Conservation (phyloP, 257 asterid species). For the Vinca minor region DNA sequence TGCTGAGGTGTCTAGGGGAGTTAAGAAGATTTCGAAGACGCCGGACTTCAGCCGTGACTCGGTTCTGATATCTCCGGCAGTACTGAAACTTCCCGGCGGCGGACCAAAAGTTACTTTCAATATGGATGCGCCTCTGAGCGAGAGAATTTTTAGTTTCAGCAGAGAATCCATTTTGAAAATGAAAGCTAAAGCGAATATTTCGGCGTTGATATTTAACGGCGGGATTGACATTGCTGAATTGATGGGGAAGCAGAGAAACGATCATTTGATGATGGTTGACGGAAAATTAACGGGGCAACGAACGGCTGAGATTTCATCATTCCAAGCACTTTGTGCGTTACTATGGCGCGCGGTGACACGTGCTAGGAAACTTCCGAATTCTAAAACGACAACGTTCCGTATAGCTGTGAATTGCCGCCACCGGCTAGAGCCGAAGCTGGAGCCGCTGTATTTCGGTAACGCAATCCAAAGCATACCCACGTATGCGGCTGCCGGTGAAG, state of each 20-base stretch:
- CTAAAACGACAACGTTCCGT: too few species aligned
- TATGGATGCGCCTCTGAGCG: constrained; percentile 43
- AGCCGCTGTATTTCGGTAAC: too few species aligned
- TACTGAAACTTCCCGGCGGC: constrained; percentile 40
- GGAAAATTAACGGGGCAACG: constrained; percentile 22
- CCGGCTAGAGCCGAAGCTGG: too few species aligned
- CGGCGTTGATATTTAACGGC: constrained; percentile 21
- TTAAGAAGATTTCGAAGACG: constrained; percentile 23
- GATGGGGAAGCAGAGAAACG: constrained; percentile 55
- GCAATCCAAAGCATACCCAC: too few species aligned
- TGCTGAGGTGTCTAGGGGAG: constrained; percentile 47
- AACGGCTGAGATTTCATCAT: constrained; percentile 29
- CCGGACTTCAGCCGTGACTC: constrained; percentile 64
- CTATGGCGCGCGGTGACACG: too few species aligned
- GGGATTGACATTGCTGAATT: constrained; percentile 37
- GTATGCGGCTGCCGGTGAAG: constrained; percentile 39
- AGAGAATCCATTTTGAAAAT: constrained; percentile 50
- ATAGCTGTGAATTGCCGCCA: too few species aligned
- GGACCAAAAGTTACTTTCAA: constrained; percentile 50
- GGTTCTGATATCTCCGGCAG: constrained; percentile 43
- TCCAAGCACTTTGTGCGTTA: too few species aligned
- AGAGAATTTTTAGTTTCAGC: constrained; percentile 57
- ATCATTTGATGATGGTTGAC: constrained; percentile 23
- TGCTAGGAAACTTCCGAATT: too few species aligned
- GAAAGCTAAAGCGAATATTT: constrained; percentile 37